Base-by-base conservation (phyloP, 2,329 filamentous ascomycete genomes). In the Fusarium chuoi region DNA sequence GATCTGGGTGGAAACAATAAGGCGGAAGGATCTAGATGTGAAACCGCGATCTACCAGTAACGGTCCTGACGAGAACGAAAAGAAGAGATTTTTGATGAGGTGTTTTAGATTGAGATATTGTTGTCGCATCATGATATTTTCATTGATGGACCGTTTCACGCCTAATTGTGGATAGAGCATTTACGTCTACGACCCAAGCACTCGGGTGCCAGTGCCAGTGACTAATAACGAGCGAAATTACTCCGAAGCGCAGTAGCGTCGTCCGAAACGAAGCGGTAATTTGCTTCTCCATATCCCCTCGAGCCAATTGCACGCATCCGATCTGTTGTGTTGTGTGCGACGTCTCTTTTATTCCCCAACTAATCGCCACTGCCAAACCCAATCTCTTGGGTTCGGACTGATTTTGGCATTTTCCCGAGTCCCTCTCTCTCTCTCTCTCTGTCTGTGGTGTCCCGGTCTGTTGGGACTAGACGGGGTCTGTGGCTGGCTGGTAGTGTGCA, bases 401-500 rank as follows among this genome's bases (percentile, higher is more conserved):
- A 38, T 63, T 54, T 52, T 62, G 46, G 41, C 48, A 62, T 54
- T 41, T 26, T 9, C 26, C 57, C 46, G 62, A 63, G 57, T 52
- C 20, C 10, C 7, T 6, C 20, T 10, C 15, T 30, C 33, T 46
- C 26, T 28, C 7, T 6, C 20, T 10, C 15, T 30, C 33, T 46
- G 18, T 28, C 10, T n/a, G 24, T 18, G 14, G 5, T 54, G 59
- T 28, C 17, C 44, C 62, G n/a, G 38, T 30, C 41, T 38, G 58
- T 24, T 65, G 55, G 55, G 38, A 41, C 45, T 54, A 41, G n/a
- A 62, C 30, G 57, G 61, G n/a, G 35, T 28, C 33, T 20, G 61
- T 57, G 51, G 61, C 61, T 65, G 33, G 38, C 33, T 64, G 44
- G 58, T 45, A 28, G 56, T 39, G 39, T 14, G 35, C 15, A 45